phyloP scores from a whole-genome alignment of 83 land plant genomes.

The Diphasiastrum complanatum region DNA sequence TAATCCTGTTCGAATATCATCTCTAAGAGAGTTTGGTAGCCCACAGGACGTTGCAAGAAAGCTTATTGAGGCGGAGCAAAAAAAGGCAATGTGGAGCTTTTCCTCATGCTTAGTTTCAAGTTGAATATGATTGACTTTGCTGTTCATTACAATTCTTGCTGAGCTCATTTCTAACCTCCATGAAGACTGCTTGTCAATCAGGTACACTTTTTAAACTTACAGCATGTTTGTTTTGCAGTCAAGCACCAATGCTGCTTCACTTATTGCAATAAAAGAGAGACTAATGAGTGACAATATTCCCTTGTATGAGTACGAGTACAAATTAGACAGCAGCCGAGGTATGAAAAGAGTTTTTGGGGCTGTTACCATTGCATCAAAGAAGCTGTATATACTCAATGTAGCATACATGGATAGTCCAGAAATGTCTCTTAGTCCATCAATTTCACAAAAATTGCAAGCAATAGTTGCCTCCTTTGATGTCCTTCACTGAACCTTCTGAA shows the following conservation, averaged over 20 bases:
- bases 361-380: constrained; percentile 72
- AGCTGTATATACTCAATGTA: constrained; percentile 81
- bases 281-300: constrained; percentile 42
- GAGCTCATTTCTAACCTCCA: no score
- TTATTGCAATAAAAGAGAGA: constrained; percentile 52
- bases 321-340: constrained; percentile 76
- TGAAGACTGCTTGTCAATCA: no score
- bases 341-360: constrained; percentile 77
- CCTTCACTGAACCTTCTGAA: no score
- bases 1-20: constrained; percentile 63
- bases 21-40: constrained; percentile 65
- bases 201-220: no score
- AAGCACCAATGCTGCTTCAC: constrained; percentile 61
- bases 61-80: constrained; percentile 75
- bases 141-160: background rate
- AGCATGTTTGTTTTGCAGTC: constrained; percentile 52
- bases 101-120: no score
- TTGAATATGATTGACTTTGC: no score
- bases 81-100: constrained; percentile 46
- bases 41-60: constrained; percentile 77
- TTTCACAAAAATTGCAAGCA: constrained; percentile 42
- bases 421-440: constrained; percentile 42
- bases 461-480: constrained; percentile 79
- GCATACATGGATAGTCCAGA: constrained; percentile 61
- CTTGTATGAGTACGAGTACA: constrained; percentile 83